Evolutionary conservation across 345 rosid species (phyloP).

Genomic region (Rhizophora apiculata): DNA sequence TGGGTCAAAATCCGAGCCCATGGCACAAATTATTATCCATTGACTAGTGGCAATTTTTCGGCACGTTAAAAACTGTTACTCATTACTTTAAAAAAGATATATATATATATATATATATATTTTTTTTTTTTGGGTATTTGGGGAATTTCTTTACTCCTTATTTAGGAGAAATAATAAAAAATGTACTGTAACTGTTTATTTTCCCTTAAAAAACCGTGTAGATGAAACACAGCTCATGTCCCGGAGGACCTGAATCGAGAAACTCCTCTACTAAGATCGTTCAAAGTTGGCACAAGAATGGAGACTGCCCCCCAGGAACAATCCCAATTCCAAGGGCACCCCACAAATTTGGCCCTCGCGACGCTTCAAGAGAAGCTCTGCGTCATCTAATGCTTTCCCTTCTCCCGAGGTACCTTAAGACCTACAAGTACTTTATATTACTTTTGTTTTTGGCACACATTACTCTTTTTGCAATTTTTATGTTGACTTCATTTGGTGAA

Average conservation of each 20-base stretch:
- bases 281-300: constrained; percentile 20
- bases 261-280: not conserved
- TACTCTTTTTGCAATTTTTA: no score
- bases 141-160: no score
- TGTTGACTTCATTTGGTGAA: no score
- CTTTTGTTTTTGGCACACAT: no score
- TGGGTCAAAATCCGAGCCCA: no score
- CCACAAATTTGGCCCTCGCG: not conserved
- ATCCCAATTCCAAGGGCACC: constrained; percentile 24
- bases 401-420: constrained; percentile 9
- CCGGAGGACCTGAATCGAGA: constrained; percentile 1
- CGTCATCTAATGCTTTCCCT: not conserved
- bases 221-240: constrained; percentile 19
- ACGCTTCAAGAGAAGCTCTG: not conserved
- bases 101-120: no score
- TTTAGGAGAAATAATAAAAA: no score
- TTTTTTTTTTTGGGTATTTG: no score
- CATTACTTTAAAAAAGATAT: no score
- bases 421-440: not conserved
- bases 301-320: constrained; percentile 30
- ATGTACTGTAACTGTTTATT: not conserved
- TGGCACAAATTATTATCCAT: no score
- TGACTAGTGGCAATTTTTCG: no score
- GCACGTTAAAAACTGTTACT: no score
- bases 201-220: not conserved